Percentiles rank a stretch among this genome's conserved stretches.
Conservation (phyloP, 192 early-diverging fungal genomes). For the Backusella sp. region DNA sequence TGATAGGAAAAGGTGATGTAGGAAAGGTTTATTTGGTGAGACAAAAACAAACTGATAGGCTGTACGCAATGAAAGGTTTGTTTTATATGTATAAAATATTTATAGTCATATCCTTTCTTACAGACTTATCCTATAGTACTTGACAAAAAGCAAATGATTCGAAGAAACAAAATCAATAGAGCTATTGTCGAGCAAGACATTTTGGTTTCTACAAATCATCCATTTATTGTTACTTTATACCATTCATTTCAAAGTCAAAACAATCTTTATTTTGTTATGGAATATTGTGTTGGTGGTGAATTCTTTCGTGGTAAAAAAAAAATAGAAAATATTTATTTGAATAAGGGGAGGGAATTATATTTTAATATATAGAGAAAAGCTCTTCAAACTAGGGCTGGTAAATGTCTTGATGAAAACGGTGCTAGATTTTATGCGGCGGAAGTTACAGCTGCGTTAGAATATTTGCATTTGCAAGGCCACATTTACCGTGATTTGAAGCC, state of each 20-base stretch:
- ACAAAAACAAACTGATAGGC: slow-evolving; percentile 74
- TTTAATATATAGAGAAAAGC: slow-evolving; percentile 34
- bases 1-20: slow-evolving; percentile 97
- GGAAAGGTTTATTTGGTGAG: slow-evolving; percentile 95
- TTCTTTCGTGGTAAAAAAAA: slow-evolving; percentile 67
- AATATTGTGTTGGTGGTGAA: slow-evolving; percentile 87
- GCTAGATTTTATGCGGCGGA: slow-evolving; percentile 98
- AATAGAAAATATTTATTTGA: background rate
- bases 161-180: slow-evolving; percentile 96
- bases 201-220: slow-evolving; percentile 77
- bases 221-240: slow-evolving; percentile 85
- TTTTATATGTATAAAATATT: background rate
- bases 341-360: background rate
- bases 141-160: slow-evolving; percentile 96
- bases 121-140: slow-evolving; percentile 36
- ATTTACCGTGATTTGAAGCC: slow-evolving; percentile 99
- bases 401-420: slow-evolving; percentile 85
- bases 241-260: slow-evolving; percentile 86
- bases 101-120: background rate
- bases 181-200: slow-evolving; percentile 92
- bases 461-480: slow-evolving; percentile 93
- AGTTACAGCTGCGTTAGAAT: slow-evolving; percentile 92
- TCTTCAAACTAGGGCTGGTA: slow-evolving; percentile 84
- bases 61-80: slow-evolving; percentile 95
- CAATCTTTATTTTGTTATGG: slow-evolving; percentile 84